Evolutionary conservation across 2,329 filamentous ascomycete genomes (phyloP), one percentile per base, ranked within the genome.

Genomic region (Knufia fluminis): DNA sequence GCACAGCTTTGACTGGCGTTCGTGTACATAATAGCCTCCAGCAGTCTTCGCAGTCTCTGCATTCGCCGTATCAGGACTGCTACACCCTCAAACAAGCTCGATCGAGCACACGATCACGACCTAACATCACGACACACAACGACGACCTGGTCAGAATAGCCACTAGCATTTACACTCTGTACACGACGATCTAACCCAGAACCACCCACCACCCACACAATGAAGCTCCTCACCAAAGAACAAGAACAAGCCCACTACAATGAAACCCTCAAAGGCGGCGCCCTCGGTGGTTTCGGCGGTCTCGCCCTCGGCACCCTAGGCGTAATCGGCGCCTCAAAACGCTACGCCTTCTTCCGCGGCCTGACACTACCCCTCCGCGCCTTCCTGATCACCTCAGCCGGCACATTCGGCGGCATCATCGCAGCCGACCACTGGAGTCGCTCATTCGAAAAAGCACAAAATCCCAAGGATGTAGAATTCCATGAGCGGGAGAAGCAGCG

Each of bases 171-270:
- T 12, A 28, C n/a, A 28, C 26, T 28, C 26, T 28, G 26, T n/a
- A 28, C 26, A 28, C 12, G 6, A 6, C 26, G 26, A 28, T 12
- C 6, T 28, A 6, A 6, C 26, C 26, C 6, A 6, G 26, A 28
- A 28, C 26, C 6, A 6, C 26, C 12, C 26, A 12, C 12, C 26
- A 12, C 12, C 26, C 12, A 6, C 26, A 75, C 45, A 55, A 98
- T 97, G 92, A 97, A 96, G 83, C 75, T 97, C 64, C 78, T 97
- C 66, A 94, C 86, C 61, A 88, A 91, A 67, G 88, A 96, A 79
- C 87, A 96, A 72, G 90, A 96, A 71, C 67, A 75, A 53, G 86
- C 79, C 48, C 90, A 96, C 77, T 95, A 94, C 78, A 79, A 76
- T 65, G 73, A 78, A 52, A 92, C 94, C 53, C 64, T 97, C 59